Evolutionary conservation across 2,329 filamentous ascomycete species (phyloP).

Genomic region (Fusarium protoensiforme): DNA sequence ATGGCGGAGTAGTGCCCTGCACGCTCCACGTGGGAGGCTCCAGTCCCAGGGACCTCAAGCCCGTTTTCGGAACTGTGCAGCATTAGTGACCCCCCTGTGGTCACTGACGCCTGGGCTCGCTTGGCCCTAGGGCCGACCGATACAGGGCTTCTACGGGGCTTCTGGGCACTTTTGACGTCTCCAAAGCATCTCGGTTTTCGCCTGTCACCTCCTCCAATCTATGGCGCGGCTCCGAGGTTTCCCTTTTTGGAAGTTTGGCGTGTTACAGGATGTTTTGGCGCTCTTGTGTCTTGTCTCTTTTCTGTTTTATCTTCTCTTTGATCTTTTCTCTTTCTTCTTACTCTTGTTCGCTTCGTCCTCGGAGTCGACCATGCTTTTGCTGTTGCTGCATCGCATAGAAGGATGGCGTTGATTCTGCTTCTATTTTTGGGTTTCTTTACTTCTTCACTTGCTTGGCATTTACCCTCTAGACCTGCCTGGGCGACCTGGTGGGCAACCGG

Average conservation of each 20-base stretch:
- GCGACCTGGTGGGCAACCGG: conserved; percentile 7
- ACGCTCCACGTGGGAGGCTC: conserved; percentile 47
- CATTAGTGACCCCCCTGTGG: conserved; percentile 35
- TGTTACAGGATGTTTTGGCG: conserved; percentile 19
- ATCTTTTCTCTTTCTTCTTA: neutral
- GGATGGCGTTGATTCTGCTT: conserved; percentile 14
- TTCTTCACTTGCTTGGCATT: conserved; percentile 3
- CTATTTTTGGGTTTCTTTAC: conserved; percentile 6
- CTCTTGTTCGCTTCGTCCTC: conserved; percentile 3
- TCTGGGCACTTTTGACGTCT: conserved; percentile 23
- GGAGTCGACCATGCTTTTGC: neutral
- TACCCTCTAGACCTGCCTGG: neutral
- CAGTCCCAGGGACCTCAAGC: conserved; percentile 30
- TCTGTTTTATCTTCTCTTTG: conserved; percentile 14
- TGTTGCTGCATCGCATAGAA: conserved; percentile 15
- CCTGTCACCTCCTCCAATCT: conserved; percentile 29
- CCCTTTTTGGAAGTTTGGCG: conserved; percentile 16
- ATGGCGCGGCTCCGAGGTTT: conserved; percentile 12
- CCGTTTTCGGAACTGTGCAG: conserved; percentile 43
- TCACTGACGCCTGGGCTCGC: conserved; percentile 18
- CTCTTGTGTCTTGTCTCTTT: conserved; percentile 4
- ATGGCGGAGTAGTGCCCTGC: conserved; percentile 43
- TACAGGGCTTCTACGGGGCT: conserved; percentile 22
- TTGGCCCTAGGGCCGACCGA: conserved; percentile 26
- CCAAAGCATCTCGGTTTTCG: conserved; percentile 9